Evolutionary conservation across 306 rosid species (phyloP).

Genomic region (Comarum palustre): DNA sequence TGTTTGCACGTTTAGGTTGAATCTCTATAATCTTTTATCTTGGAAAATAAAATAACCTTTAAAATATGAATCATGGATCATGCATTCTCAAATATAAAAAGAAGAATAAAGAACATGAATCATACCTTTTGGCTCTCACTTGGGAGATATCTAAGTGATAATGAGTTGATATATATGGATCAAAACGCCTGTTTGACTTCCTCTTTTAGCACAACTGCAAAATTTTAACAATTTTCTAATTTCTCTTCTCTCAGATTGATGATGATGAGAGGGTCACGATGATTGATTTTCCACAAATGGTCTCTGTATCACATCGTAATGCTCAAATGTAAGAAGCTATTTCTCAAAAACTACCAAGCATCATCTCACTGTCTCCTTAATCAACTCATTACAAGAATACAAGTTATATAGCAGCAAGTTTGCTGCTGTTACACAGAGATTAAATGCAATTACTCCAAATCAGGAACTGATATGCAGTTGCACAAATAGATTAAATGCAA

Average conservation of each 20-base stretch:
- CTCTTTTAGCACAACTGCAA: slow-evolving; percentile 13
- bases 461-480: too few relatives aligned
- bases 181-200: slow-evolving; percentile 14
- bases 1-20: not conserved
- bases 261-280: slow-evolving; percentile 79
- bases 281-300: slow-evolving; percentile 98
- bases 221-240: not conserved
- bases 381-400: too few relatives aligned
- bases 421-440: too few relatives aligned
- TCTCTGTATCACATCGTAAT: slow-evolving; percentile 80
- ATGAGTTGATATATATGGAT: not conserved
- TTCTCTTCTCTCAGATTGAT: slow-evolving; percentile 50
- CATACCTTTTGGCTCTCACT: not conserved
- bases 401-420: too few relatives aligned
- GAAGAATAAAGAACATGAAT: too few relatives aligned
- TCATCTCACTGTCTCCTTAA: too few relatives aligned
- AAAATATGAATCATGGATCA: not conserved
- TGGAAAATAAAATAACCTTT: not conserved
- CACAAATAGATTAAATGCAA: too few relatives aligned
- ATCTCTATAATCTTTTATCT: not conserved
- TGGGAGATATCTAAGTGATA: not conserved
- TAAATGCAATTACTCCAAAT: too few relatives aligned
- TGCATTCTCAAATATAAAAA: too few relatives aligned
- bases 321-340: slow-evolving; percentile 72
- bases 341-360: slow-evolving; percentile 7